Conservation (phyloP, 352 stramenopile genomes). For the Paralagenidium karlingii region DNA sequence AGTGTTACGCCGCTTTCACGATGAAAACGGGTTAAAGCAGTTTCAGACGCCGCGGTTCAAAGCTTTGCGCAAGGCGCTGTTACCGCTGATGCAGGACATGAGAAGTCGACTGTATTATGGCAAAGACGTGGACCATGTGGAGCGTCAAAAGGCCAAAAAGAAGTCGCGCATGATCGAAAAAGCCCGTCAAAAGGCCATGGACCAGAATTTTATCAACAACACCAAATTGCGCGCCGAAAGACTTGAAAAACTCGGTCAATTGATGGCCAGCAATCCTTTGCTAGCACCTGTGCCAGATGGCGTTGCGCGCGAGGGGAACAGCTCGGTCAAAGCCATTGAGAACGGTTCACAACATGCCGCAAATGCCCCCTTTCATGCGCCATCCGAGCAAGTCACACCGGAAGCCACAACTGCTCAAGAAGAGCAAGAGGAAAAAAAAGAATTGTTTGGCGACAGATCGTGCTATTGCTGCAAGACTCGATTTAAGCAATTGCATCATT, state of each 20-base stretch:
- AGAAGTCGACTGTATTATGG: slow-evolving; percentile 52
- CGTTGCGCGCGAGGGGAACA: no score
- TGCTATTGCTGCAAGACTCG: slow-evolving; percentile 93
- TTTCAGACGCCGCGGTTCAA: slow-evolving; percentile 52
- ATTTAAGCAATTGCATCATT: slow-evolving; percentile 89
- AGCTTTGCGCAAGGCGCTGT: slow-evolving; percentile 33
- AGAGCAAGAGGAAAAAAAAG: neutral
- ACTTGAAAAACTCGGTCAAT: slow-evolving; percentile 27
- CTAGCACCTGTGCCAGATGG: slow-evolving; percentile 54
- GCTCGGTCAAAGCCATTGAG: no score
- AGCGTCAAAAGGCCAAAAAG: slow-evolving; percentile 46
- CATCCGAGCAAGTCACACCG: neutral
- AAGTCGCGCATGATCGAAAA: slow-evolving; percentile 53
- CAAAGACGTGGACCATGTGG: slow-evolving; percentile 23
- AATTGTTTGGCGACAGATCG: slow-evolving; percentile 79
- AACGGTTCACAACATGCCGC: no score
- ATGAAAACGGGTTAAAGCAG: slow-evolving; percentile 19
- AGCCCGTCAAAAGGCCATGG: slow-evolving; percentile 43
- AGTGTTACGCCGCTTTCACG: slow-evolving; percentile 42
- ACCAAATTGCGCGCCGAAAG: slow-evolving; percentile 58
- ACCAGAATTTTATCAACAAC: slow-evolving; percentile 73
- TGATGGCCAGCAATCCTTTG: slow-evolving; percentile 46
- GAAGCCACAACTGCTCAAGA: neutral
- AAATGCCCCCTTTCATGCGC: no score
- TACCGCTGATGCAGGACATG: slow-evolving; percentile 46